phyloP scores from a whole-genome alignment of 768 basidiomycete species.

The Trametes villosa region DNA sequence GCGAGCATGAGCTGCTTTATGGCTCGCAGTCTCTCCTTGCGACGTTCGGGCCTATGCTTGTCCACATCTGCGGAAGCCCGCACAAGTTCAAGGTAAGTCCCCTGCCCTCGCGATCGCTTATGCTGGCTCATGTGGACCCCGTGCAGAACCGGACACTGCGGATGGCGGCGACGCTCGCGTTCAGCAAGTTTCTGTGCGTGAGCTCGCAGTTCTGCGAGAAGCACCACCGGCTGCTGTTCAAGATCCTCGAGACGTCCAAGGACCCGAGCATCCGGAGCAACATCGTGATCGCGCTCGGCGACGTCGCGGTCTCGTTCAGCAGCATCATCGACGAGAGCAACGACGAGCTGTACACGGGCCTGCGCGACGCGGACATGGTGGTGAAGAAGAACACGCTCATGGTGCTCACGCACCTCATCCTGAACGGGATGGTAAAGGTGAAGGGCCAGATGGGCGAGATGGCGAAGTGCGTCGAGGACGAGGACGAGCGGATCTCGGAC shows the following conservation, averaged over 20 bases:
- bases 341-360: conserved; percentile 91
- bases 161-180: conserved; percentile 82
- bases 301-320: conserved; percentile 98
- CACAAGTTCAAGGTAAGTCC: conserved; percentile 81
- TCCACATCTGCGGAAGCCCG: conserved; percentile 89
- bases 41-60: conserved; percentile 87
- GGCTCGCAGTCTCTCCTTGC: conserved; percentile 81
- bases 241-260: conserved; percentile 88
- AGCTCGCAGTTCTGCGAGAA: conserved; percentile 93
- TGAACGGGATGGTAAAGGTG: conserved; percentile 99
- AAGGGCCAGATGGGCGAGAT: conserved; percentile 99
- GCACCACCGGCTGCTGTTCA: conserved; percentile 88
- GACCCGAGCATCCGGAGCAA: conserved; percentile 93
- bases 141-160: conserved; percentile 82
- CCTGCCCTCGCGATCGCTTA: background rate
- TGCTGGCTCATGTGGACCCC: background rate
- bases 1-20: conserved; percentile 88
- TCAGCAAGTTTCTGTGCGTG: conserved; percentile 97
- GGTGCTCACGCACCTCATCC: conserved; percentile 95
- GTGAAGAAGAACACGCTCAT: conserved; percentile 99
- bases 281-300: conserved; percentile 96
- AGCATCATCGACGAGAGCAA: conserved; percentile 97
- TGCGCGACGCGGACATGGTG: conserved; percentile 81
- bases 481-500: conserved; percentile 84
- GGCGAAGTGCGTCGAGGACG: conserved; percentile 98